Conservation (phyloP, 2,329 filamentous ascomycete species). For the Neocatenulostroma microsporum region DNA sequence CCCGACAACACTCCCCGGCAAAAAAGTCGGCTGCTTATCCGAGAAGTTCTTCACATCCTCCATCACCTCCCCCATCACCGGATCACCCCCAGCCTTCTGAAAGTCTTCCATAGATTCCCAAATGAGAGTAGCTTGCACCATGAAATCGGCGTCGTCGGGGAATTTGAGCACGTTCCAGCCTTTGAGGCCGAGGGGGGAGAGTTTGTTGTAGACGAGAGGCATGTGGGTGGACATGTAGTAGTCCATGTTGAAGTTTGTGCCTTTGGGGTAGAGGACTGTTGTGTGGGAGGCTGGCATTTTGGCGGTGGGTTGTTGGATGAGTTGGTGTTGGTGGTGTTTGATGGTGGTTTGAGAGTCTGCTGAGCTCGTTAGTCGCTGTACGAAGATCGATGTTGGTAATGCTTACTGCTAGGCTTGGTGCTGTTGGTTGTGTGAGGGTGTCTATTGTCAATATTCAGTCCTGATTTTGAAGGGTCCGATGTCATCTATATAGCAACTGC, state of each 20-base stretch:
- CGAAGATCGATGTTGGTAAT: no score
- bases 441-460: no score
- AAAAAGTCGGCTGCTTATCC: constrained; percentile 28
- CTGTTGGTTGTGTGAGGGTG: no score
- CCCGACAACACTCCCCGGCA: constrained; percentile 25
- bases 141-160: constrained; percentile 24
- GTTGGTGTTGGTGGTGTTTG: constrained; percentile 1
- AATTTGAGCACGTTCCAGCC: constrained; percentile 25
- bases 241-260: constrained; percentile 32
- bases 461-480: no score
- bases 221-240: constrained; percentile 35
- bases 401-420: no score
- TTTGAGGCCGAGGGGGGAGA: constrained; percentile 26
- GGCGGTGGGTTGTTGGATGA: constrained; percentile 10
- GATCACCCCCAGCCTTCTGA: constrained; percentile 19
- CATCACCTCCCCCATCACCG: constrained; percentile 21
- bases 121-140: constrained; percentile 29
- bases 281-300: no score
- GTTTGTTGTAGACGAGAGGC: constrained; percentile 29
- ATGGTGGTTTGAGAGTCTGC: background rate
- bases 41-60: constrained; percentile 30
- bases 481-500: no score
- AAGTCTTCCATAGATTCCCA: constrained; percentile 23
- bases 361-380: no score
- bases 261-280: constrained; percentile 30